Conservation (phyloP, 2,329 filamentous ascomycete genomes). For the Colletotrichum horii region DNA sequence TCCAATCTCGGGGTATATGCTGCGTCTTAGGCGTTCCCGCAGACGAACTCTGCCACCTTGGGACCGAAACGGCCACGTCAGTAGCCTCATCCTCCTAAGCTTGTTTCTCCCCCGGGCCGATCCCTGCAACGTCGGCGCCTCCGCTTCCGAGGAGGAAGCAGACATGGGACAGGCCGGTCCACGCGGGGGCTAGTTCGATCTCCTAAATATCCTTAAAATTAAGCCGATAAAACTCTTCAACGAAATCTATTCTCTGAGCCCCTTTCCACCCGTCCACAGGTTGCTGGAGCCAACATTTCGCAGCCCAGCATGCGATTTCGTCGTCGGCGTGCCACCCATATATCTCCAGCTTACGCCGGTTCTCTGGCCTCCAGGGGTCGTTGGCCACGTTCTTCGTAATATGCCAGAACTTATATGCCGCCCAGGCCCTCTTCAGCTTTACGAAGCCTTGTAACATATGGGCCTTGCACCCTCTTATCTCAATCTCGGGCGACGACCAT, state of each 20-base stretch:
- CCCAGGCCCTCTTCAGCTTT: neutral
- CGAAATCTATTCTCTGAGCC: neutral
- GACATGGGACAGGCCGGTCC: neutral
- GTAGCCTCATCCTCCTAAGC: neutral
- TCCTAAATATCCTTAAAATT: neutral
- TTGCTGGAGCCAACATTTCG: neutral
- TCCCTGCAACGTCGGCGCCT: neutral
- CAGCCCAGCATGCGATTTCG: constrained; percentile 2
- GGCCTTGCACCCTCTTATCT: constrained; percentile 5
- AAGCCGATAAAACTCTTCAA: neutral
- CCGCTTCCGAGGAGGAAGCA: neutral
- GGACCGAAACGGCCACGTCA: neutral
- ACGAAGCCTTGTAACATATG: neutral
- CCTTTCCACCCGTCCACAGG: neutral
- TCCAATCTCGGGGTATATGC: neutral
- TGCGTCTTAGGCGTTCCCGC: neutral
- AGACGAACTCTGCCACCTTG: neutral
- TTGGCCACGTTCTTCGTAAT: constrained; percentile 7
- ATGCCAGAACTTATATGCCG: constrained; percentile 22
- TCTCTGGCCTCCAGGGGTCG: neutral
- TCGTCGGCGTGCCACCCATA: neutral
- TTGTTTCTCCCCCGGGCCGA: neutral
- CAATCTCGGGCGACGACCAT: neutral
- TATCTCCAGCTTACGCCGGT: neutral
- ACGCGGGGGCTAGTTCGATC: neutral